Evolutionary conservation across 345 rosid genomes (phyloP).

Genomic region (Linum trigynum): DNA sequence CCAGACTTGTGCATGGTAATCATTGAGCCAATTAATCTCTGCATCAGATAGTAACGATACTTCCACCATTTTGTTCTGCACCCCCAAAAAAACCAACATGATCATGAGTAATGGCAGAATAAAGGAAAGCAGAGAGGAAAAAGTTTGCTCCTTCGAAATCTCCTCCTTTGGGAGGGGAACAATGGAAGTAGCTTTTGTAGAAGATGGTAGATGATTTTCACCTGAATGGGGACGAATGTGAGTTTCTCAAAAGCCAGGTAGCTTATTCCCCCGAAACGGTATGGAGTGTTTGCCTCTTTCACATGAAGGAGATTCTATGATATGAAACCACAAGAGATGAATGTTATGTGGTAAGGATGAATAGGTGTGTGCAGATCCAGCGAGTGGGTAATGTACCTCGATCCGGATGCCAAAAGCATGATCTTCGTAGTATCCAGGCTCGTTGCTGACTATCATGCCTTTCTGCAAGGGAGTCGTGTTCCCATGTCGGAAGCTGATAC

Average conservation of each 20-base stretch:
- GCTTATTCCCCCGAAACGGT: conserved; percentile 66
- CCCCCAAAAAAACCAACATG: neutral
- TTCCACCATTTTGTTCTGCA: conserved; percentile 71
- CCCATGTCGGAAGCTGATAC: conserved; percentile 84
- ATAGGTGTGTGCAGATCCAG: neutral
- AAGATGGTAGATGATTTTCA: neutral
- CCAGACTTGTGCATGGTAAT: conserved; percentile 84
- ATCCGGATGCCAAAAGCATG: conserved; percentile 94
- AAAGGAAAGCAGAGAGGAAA: too few species aligned
- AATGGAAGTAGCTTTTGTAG: neutral
- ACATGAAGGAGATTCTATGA: conserved; percentile 74
- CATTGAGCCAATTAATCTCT: conserved; percentile 74
- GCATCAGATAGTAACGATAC: conserved; percentile 43
- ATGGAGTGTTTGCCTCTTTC: conserved; percentile 59
- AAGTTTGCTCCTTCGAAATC: too few species aligned
- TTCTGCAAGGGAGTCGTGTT: conserved; percentile 62
- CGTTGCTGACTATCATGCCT: conserved; percentile 98
- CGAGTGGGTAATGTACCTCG: conserved; percentile 41
- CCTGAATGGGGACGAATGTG: conserved; percentile 91
- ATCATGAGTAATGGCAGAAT: neutral
- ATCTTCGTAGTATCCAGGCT: conserved; percentile 97
- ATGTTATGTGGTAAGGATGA: neutral
- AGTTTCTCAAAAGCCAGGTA: conserved; percentile 86
- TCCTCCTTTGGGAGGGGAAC: neutral
- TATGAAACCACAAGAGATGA: neutral